Percentiles rank a stretch among this genome's conserved stretches.
These are phyloP conservation scores for Picea abies DNA, from an alignment of 83 land plant genomes.

Conservation along the genomic window DNA sequence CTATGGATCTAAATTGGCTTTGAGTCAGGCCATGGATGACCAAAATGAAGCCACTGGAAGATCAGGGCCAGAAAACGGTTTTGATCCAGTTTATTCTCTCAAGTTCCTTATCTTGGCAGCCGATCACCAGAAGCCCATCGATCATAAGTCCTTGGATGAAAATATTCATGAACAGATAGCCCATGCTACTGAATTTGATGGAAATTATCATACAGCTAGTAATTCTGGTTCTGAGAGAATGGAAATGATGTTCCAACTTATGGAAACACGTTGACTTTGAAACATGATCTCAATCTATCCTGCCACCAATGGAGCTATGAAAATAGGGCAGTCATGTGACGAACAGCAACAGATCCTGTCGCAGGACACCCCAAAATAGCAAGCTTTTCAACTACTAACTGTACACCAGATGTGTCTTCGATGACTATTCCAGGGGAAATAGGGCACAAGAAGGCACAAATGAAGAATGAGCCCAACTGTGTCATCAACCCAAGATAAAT, in stretches of 20 bases:
- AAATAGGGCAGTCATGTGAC: neutral
- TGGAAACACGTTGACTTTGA: slow-evolving; percentile 9
- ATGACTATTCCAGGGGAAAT: too few relatives aligned
- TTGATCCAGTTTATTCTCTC: slow-evolving; percentile 52
- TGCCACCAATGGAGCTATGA: neutral
- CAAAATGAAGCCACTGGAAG: slow-evolving; percentile 6
- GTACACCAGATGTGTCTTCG: neutral
- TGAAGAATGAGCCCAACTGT: too few relatives aligned
- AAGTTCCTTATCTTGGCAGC: slow-evolving; percentile 48
- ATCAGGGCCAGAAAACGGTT: slow-evolving; percentile 22
- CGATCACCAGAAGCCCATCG: neutral
- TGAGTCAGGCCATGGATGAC: neutral
- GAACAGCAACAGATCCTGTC: neutral
- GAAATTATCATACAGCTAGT: too few relatives aligned
- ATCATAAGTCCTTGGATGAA: slow-evolving; percentile 8
- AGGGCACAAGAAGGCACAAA: too few relatives aligned
- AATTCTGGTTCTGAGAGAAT: too few relatives aligned
- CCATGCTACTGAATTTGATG: too few relatives aligned
- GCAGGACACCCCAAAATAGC: slow-evolving; percentile 5
- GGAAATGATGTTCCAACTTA: neutral
- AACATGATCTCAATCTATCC: slow-evolving; percentile 14
- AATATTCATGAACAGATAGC: neutral
- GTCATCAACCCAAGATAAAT: too few relatives aligned
- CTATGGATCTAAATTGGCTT: slow-evolving; percentile 49
- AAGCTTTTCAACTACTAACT: neutral